Conservation (phyloP, 2,329 filamentous ascomycete species). For the Calonectria multiphialidica region DNA sequence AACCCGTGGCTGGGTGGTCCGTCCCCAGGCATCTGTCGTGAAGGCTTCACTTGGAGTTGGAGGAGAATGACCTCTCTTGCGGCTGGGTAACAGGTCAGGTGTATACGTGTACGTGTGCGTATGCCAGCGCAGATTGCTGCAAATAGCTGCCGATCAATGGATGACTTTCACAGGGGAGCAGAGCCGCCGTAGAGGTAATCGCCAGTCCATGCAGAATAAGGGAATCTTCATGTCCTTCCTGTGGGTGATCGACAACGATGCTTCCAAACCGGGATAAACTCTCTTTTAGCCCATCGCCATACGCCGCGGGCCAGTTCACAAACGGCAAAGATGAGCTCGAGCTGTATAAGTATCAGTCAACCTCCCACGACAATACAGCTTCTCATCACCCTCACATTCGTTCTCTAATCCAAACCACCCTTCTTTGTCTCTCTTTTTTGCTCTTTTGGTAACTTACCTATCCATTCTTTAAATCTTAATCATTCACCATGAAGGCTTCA, state of each 20-base stretch:
- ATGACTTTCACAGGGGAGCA: neutral
- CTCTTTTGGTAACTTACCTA: neutral
- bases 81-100: neutral
- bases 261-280: neutral
- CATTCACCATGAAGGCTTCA: neutral
- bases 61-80: neutral
- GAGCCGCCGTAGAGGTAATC: neutral
- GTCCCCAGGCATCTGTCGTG: neutral
- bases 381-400: neutral
- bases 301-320: neutral
- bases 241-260: neutral
- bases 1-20: neutral
- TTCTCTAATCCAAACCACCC: neutral
- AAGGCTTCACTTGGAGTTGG: neutral
- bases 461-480: slow-evolving; percentile 1
- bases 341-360: slow-evolving; percentile 4
- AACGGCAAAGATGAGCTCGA: neutral
- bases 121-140: neutral
- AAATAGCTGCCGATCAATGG: neutral
- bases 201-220: neutral
- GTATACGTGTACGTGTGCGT: neutral
- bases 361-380: neutral
- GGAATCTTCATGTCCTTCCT: neutral
- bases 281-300: neutral
- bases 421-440: neutral